These are phyloP conservation scores for Mantamonas sphyraenae DNA, from an alignment of 78 protist genomes.

Conservation along the genomic window DNA sequence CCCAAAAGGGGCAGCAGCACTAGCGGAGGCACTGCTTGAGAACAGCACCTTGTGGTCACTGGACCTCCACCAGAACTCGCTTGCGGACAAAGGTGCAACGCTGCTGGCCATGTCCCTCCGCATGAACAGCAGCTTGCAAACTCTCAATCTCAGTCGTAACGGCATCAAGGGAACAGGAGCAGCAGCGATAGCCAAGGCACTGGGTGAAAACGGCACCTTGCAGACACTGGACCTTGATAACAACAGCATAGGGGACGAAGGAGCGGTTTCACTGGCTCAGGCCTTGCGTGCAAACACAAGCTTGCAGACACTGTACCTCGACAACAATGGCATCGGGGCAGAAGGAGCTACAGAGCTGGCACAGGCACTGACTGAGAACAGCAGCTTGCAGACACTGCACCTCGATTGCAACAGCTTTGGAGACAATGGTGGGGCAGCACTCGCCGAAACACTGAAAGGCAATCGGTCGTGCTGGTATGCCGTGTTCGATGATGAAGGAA, in stretches of 20 bases:
- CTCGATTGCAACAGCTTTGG: too few relatives aligned
- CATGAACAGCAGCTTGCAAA: too few relatives aligned
- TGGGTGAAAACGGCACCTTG: background rate
- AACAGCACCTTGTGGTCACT: too few relatives aligned
- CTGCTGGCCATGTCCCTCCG: background rate
- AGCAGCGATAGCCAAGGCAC: conserved; percentile 14
- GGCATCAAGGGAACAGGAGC: conserved; percentile 2
- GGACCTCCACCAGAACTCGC: background rate
- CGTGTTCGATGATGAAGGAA: too few relatives aligned
- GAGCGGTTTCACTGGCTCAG: conserved; percentile 44
- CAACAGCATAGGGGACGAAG: conserved; percentile 39
- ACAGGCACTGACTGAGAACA: too few relatives aligned
- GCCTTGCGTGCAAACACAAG: conserved; percentile 12
- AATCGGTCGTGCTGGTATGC: too few relatives aligned
- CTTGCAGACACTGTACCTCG: too few relatives aligned
- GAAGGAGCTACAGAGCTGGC: conserved; percentile 42
- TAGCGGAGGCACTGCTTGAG: too few relatives aligned
- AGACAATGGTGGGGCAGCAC: too few relatives aligned
- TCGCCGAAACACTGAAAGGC: too few relatives aligned
- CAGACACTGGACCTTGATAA: background rate
- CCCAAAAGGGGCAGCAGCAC: too few relatives aligned
- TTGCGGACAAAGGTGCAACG: background rate
- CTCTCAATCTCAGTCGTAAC: conserved; percentile 15
- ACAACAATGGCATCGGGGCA: background rate
- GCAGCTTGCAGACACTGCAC: conserved; percentile 25